These are phyloP conservation scores for Torulaspora microellipsoides DNA, from an alignment of 805 yeast species.

Conservation along the genomic window DNA sequence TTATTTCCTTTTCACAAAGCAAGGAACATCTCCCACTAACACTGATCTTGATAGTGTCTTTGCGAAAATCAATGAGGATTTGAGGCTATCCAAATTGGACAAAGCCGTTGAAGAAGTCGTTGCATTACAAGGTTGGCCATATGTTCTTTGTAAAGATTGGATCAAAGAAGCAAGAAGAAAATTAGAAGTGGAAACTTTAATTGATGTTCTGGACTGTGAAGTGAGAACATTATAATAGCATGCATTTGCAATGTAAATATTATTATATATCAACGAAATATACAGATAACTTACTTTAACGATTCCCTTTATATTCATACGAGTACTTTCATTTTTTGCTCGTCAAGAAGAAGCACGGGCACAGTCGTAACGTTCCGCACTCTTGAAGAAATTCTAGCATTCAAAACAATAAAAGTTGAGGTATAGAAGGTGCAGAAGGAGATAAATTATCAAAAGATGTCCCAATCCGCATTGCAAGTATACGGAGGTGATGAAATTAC, in stretches of 20 bases:
- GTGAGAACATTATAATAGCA: constrained; percentile 42
- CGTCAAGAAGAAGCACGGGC: too few relatives aligned
- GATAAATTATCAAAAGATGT: constrained; percentile 17
- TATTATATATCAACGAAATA: background rate
- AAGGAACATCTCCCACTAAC: constrained; percentile 72
- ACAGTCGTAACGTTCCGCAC: too few relatives aligned
- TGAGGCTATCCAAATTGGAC: constrained; percentile 72
- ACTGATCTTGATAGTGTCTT: constrained; percentile 80
- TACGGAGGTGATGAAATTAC: constrained; percentile 75
- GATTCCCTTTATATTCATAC: too few relatives aligned
- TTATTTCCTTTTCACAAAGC: constrained; percentile 66
- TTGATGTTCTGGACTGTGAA: constrained; percentile 64
- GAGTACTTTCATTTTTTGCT: too few relatives aligned
- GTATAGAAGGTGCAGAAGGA: too few relatives aligned
- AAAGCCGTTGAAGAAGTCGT: constrained; percentile 91
- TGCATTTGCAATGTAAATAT: constrained; percentile 9
- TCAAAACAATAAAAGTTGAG: too few relatives aligned
- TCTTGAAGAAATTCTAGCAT: too few relatives aligned
- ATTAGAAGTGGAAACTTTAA: constrained; percentile 78
- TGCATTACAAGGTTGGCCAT: constrained; percentile 86
- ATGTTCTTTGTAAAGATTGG: constrained; percentile 90
- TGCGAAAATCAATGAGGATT: constrained; percentile 74
- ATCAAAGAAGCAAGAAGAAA: constrained; percentile 82
- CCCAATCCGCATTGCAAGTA: constrained; percentile 44
- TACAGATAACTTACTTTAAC: too few relatives aligned